Base-by-base conservation (phyloP, 441 rosid species). In the Iberis amara region DNA sequence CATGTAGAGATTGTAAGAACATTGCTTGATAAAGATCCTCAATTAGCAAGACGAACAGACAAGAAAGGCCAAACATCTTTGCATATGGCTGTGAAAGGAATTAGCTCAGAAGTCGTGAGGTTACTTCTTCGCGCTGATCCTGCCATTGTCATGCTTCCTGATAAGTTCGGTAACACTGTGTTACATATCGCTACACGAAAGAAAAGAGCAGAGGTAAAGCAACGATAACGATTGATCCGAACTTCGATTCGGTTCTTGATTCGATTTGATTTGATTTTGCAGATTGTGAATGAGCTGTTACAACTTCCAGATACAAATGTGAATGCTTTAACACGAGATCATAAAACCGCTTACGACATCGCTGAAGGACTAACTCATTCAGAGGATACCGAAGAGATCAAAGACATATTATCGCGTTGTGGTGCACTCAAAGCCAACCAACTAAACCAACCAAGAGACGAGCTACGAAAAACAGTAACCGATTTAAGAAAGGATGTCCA, bases 1-100 rank as follows among this genome's bases (percentile, higher is more conserved):
- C 87, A 87, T 52, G 81, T 66, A n/a, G 95, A 81, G n/a, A 80
- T 87, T 26, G 96, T 87, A 13, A 76, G 69, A 64, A 59, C 69
- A 2, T 70, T 87, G 61, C 86, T 90, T 0, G 69, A 70, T 30
- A 67, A 63, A 68, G 90, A 85, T 65, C 82, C 90, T 2, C 88
- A 79, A 24, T 66, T 87, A 33, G 90, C 96, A 4, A 74, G 88
- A 49, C 62, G 82, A 52, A 85, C 89, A 26, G 95, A 90, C 59
- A 90, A 85, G 80, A 90, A 90, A 57, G 95, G 85, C 5, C 96
- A 90, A 65, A 90, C 96, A n/a, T 79, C 98, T 28, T 66, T 90
- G 61, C 96, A 90, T 56, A 90, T 85, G 95, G 94, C 95, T 51
- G 96, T 85, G 27, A 87, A 90, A 73, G 96, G 95, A 8, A 59